A percentile compares a stretch with the other conserved stretches of the same genome.
These are phyloP conservation scores for Aspergillus funiculosus DNA, from an alignment of 495 filamentous ascomycete species.

Conservation along the genomic window DNA sequence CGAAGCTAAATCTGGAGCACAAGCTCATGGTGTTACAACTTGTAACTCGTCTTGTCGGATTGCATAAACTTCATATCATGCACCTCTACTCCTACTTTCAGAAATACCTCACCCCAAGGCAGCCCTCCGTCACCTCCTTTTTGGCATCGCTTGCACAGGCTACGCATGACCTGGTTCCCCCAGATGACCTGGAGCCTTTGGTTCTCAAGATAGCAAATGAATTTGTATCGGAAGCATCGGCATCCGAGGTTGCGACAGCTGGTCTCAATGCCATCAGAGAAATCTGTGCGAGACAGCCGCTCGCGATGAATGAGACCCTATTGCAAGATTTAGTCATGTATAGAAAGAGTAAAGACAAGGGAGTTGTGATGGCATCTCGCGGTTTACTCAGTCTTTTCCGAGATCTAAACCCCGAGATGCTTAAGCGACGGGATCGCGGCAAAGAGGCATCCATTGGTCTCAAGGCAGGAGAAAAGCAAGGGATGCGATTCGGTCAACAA, in stretches of 20 bases:
- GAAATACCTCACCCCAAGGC: slow-evolving; percentile 79
- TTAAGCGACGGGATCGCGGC: slow-evolving; percentile 84
- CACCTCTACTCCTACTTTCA: slow-evolving; percentile 81
- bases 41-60: slow-evolving; percentile 80
- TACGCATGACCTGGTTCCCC: slow-evolving; percentile 85
- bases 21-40: slow-evolving; percentile 85
- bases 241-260: slow-evolving; percentile 83
- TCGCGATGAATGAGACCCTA: slow-evolving; percentile 91
- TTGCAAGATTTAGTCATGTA: slow-evolving; percentile 97
- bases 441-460: slow-evolving; percentile 88
- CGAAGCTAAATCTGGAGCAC: slow-evolving; percentile 82
- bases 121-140: slow-evolving; percentile 90
- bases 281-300: slow-evolving; percentile 82
- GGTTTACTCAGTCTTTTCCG: slow-evolving; percentile 85
- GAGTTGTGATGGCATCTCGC: slow-evolving; percentile 93
- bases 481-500: slow-evolving; percentile 71
- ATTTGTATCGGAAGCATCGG: slow-evolving; percentile 93
- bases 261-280: slow-evolving; percentile 94
- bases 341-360: slow-evolving; percentile 94
- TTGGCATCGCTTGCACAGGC: slow-evolving; percentile 88
- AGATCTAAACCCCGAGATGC: slow-evolving; percentile 81
- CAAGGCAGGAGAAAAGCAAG: slow-evolving; percentile 59
- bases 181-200: slow-evolving; percentile 86
- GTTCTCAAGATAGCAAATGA: slow-evolving; percentile 95
- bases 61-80: slow-evolving; percentile 86